These are phyloP conservation scores for Heterobasidion parviporum DNA, from an alignment of 1,284 basidiomycete genomes.

Conservation along the genomic window DNA sequence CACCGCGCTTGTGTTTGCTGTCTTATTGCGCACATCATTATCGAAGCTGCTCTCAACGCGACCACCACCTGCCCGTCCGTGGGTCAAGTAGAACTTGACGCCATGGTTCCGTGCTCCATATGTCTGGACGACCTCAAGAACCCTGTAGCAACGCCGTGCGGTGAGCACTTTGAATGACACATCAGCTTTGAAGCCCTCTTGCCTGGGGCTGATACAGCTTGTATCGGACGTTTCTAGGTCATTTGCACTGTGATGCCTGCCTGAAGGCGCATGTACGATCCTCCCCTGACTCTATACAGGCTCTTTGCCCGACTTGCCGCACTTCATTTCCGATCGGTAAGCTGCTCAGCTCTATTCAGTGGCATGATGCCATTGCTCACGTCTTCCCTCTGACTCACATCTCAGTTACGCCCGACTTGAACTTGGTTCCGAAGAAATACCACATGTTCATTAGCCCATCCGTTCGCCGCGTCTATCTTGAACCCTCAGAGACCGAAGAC, in stretches of 20 bases:
- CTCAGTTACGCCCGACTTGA: slow-evolving; percentile 32
- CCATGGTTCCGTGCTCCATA: slow-evolving; percentile 38
- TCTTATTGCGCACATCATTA: neutral
- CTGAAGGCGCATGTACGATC: slow-evolving; percentile 38
- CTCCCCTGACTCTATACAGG: slow-evolving; percentile 28
- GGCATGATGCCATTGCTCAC: neutral
- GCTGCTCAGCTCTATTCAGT: slow-evolving; percentile 10
- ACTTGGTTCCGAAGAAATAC: slow-evolving; percentile 50
- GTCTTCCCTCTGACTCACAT: slow-evolving; percentile 2
- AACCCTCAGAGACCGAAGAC: slow-evolving; percentile 19
- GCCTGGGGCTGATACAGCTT: neutral
- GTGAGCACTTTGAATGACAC: slow-evolving; percentile 25
- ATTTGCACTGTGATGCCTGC: slow-evolving; percentile 54
- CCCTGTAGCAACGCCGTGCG: slow-evolving; percentile 56
- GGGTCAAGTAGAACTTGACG: slow-evolving; percentile 6
- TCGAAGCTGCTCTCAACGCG: neutral
- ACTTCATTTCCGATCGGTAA: slow-evolving; percentile 43
- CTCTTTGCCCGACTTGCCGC: slow-evolving; percentile 54
- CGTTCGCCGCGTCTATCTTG: slow-evolving; percentile 51
- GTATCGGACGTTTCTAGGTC: slow-evolving; percentile 29
- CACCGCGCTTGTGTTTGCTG: too few species aligned
- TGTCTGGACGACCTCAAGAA: slow-evolving; percentile 43
- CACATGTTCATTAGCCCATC: slow-evolving; percentile 46
- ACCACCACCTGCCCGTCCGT: slow-evolving; percentile 24
- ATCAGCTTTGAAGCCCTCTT: neutral